phyloP scores from a whole-genome alignment of 352 stramenopile species.

The Pythium aquatile region DNA sequence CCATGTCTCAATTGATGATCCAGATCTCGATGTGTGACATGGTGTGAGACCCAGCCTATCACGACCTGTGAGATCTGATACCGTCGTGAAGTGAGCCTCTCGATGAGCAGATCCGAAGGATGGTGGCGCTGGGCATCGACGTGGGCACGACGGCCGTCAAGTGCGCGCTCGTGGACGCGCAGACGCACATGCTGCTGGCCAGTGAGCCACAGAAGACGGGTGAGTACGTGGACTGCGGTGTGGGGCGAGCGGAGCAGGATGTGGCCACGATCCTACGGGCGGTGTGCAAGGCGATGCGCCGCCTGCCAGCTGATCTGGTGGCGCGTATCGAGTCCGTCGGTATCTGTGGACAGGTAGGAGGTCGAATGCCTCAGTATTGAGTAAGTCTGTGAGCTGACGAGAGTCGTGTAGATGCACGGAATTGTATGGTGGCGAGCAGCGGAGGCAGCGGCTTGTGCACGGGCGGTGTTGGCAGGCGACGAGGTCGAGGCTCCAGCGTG shows the following conservation, averaged over 20 bases:
- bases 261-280: slow-evolving; percentile 52
- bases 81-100: neutral
- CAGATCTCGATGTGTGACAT: slow-evolving; percentile 6
- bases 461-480: slow-evolving; percentile 7
- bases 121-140: slow-evolving; percentile 49
- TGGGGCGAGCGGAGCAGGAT: slow-evolving; percentile 36
- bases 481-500: slow-evolving; percentile 30
- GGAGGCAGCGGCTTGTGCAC: slow-evolving; percentile 32
- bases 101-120: slow-evolving; percentile 2
- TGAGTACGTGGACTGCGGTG: slow-evolving; percentile 28
- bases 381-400: neutral
- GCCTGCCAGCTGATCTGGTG: slow-evolving; percentile 32
- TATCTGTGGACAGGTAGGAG: slow-evolving; percentile 66
- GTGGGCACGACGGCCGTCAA: slow-evolving; percentile 81
- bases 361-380: too few species aligned
- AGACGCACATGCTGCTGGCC: slow-evolving; percentile 31
- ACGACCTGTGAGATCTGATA: neutral
- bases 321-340: slow-evolving; percentile 40
- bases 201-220: slow-evolving; percentile 33
- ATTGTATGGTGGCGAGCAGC: slow-evolving; percentile 79
- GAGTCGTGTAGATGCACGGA: slow-evolving; percentile 65
- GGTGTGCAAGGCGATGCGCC: slow-evolving; percentile 34
- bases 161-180: slow-evolving; percentile 49
- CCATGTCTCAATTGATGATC: neutral
- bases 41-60: neutral